Evolutionary conservation across 352 stramenopile species (phyloP).

Genomic region (Blastocystis sp.): DNA sequence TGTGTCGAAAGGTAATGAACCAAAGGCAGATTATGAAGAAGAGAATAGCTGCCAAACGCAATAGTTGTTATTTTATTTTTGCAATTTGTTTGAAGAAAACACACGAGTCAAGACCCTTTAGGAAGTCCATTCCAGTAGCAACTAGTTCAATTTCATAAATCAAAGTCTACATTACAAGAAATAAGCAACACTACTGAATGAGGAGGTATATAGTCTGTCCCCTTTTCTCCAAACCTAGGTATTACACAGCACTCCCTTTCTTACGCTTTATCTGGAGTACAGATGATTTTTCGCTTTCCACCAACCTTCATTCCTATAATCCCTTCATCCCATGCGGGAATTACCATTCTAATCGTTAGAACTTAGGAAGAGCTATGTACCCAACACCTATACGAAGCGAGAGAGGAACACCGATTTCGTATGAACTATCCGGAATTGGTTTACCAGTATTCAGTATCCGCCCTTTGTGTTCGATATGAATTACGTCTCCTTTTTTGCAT

Average conservation of each 20-base stretch:
- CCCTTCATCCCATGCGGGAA: constrained; percentile 58
- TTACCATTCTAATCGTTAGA: constrained; percentile 25
- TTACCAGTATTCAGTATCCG: constrained; percentile 52
- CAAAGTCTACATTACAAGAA: not conserved
- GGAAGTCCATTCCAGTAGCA: constrained; percentile 34
- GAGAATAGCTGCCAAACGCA: constrained; percentile 42
- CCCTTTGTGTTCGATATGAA: constrained; percentile 61
- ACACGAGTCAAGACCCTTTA: constrained; percentile 7
- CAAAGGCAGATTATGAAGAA: not conserved
- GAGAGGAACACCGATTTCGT: constrained; percentile 49
- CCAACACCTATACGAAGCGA: constrained; percentile 50
- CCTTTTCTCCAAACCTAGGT: constrained; percentile 57
- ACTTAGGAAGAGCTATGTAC: not conserved
- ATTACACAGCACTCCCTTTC: not conserved
- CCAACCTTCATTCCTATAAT: constrained; percentile 60
- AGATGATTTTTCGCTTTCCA: constrained; percentile 58
- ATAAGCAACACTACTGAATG: not conserved
- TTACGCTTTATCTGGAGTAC: constrained; percentile 60
- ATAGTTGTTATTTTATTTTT: constrained; percentile 21
- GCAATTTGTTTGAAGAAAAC: constrained; percentile 1
- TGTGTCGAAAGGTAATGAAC: not conserved
- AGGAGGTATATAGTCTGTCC: constrained; percentile 25
- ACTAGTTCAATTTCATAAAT: constrained; percentile 53
- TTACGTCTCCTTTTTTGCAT: constrained; percentile 45
- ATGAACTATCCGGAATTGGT: constrained; percentile 50